phyloP scores from a whole-genome alignment of 2,329 filamentous ascomycete species.

The Plectosphaerella cucumerina region DNA sequence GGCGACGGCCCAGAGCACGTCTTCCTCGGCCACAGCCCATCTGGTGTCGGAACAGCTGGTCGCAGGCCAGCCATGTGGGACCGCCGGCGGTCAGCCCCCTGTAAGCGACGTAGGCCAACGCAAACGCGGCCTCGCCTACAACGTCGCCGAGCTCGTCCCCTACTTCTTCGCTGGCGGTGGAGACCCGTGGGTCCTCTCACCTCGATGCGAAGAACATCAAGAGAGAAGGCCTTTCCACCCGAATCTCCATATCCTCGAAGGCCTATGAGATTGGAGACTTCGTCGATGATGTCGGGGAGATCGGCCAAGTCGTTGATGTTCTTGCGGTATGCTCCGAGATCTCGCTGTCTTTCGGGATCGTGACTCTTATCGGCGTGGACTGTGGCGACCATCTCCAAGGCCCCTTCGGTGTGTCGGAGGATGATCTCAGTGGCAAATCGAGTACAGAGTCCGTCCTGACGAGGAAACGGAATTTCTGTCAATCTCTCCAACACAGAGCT shows the following conservation, averaged over 20 bases:
- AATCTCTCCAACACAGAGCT: conserved; percentile 18
- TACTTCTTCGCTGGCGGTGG: no score
- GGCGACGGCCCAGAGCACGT: no score
- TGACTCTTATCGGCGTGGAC: no score
- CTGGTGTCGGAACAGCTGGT: no score
- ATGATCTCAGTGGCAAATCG: conserved; percentile 18
- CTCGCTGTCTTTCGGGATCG: background rate
- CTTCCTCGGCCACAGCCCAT: no score
- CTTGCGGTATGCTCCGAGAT: conserved; percentile 9
- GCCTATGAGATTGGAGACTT: conserved; percentile 15
- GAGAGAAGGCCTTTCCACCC: conserved; percentile 12
- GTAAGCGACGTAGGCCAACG: no score
- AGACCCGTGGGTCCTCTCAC: no score
- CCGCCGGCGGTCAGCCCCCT: no score
- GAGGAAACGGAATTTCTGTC: conserved; percentile 18
- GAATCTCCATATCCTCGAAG: conserved; percentile 7
- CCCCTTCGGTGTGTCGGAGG: conserved; percentile 8
- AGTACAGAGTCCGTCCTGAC: conserved; percentile 16
- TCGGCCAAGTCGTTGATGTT: conserved; percentile 14
- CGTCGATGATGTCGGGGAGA: conserved; percentile 15
- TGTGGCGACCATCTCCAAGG: no score
- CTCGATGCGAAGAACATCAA: conserved; percentile 19
- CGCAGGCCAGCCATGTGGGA: no score
- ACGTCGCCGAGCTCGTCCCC: no score
- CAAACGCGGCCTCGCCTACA: no score